Evolutionary conservation across 2,329 filamentous ascomycete genomes (phyloP).

Genomic region (Triangularia setosa): DNA sequence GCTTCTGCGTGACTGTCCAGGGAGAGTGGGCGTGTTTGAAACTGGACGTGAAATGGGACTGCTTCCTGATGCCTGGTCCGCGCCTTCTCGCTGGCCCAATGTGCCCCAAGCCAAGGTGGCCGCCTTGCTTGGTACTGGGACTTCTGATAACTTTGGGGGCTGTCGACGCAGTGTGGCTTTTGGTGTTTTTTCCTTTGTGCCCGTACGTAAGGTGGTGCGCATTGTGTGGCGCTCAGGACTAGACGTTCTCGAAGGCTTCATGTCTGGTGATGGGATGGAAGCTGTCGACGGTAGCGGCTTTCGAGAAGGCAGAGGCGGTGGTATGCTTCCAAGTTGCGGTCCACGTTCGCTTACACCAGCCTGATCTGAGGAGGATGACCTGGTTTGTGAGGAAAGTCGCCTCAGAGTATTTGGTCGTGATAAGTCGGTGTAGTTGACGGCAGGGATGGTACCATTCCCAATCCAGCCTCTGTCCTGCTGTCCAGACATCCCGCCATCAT

Average conservation of each 20-base stretch:
- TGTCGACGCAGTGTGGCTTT: conserved; percentile 38
- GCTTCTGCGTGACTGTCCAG: conserved; percentile 30
- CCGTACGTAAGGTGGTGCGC: conserved; percentile 56
- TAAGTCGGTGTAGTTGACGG: conserved; percentile 75
- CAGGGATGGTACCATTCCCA: conserved; percentile 76
- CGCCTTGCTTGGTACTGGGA: conserved; percentile 56
- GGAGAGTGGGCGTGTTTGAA: conserved; percentile 15
- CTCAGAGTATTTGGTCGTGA: conserved; percentile 58
- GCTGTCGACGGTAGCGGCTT: conserved; percentile 30
- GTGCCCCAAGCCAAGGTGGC: conserved; percentile 60
- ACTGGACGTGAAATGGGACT: conserved; percentile 14
- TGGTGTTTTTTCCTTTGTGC: conserved; percentile 40
- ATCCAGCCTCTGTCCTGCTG: conserved; percentile 56
- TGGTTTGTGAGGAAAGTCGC: conserved; percentile 52
- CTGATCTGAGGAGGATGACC: conserved; percentile 50
- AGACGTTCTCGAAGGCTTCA: conserved; percentile 43
- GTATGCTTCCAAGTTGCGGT: conserved; percentile 9
- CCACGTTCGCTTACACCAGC: conserved; percentile 36
- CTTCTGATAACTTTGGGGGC: conserved; percentile 43
- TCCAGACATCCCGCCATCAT: conserved; percentile 6
- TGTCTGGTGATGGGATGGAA: conserved; percentile 33
- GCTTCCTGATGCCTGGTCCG: conserved; percentile 17
- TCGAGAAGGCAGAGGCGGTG: conserved; percentile 27
- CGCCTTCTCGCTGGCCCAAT: conserved; percentile 38
- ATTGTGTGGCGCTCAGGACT: conserved; percentile 61